phyloP scores from a whole-genome alignment of 1,284 basidiomycete genomes.

The Wallemia mellicola region DNA sequence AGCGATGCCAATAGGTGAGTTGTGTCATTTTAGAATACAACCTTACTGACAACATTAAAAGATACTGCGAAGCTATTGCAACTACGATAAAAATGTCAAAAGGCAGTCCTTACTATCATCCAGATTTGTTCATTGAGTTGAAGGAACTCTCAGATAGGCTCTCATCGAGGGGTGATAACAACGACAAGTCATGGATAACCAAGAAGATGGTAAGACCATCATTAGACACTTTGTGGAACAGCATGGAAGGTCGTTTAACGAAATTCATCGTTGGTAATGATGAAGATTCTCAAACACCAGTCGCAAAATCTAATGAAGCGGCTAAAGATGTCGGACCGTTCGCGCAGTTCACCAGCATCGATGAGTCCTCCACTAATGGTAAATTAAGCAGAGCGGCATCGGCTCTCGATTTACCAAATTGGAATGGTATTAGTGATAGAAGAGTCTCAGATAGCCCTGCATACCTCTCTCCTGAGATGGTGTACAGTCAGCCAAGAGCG shows the following conservation, averaged over 20 bases:
- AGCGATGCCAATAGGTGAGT: conserved; percentile 13
- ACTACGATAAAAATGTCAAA: conserved; percentile 24
- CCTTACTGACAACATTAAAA: conserved; percentile 28
- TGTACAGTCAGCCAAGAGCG: not conserved
- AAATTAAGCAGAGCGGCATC: conserved; percentile 3
- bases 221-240: conserved; percentile 67
- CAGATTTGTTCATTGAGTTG: conserved; percentile 38
- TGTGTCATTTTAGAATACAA: not conserved
- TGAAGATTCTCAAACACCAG: conserved; percentile 12
- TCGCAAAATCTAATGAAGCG: not conserved
- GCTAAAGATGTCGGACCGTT: conserved; percentile 1
- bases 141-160: conserved; percentile 56
- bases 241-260: conserved; percentile 76
- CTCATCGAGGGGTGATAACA: conserved; percentile 35
- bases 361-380: conserved; percentile 2
- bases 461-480: not conserved
- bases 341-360: conserved; percentile 1
- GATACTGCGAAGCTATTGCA: conserved; percentile 80
- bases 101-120: conserved; percentile 39
- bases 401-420: conserved; percentile 2
- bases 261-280: conserved; percentile 84
- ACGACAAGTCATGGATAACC: conserved; percentile 49
- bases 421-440: conserved; percentile 1
- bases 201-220: conserved; percentile 54
- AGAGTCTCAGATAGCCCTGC: conserved; percentile 2